Evolutionary conservation across 2,329 filamentous ascomycete genomes (phyloP).

Genomic region (Septoria petroselini): DNA sequence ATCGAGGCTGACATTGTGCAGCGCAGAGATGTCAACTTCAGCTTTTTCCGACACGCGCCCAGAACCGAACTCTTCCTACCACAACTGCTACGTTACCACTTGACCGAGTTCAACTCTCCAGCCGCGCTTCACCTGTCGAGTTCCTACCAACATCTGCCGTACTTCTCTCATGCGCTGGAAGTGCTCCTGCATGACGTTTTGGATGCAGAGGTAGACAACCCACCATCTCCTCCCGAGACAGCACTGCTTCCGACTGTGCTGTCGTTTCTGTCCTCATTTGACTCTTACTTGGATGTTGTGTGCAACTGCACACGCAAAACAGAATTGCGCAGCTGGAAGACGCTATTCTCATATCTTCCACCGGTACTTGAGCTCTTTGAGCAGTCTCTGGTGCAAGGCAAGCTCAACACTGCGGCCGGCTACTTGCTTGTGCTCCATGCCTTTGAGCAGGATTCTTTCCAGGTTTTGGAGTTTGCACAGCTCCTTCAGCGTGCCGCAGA

Average conservation of each 20-base stretch:
- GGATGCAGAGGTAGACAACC: constrained; percentile 86
- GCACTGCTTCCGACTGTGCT: constrained; percentile 52
- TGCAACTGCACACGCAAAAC: constrained; percentile 97
- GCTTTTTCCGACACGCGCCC: constrained; percentile 82
- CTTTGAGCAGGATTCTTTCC: constrained; percentile 50
- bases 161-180: constrained; percentile 90
- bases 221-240: constrained; percentile 44
- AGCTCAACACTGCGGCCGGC: constrained; percentile 89
- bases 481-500: constrained; percentile 76
- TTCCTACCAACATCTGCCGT: constrained; percentile 81
- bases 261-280: constrained; percentile 56
- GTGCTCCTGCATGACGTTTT: constrained; percentile 88
- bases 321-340: constrained; percentile 90
- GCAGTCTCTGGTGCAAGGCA: constrained; percentile 78
- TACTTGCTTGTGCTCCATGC: constrained; percentile 95
- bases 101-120: constrained; percentile 71
- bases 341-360: constrained; percentile 85
- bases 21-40: constrained; percentile 84
- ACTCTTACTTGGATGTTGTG: constrained; percentile 88
- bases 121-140: constrained; percentile 79
- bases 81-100: constrained; percentile 75
- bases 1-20: constrained; percentile 93
- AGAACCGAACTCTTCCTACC: constrained; percentile 93
- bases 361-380: constrained; percentile 91
- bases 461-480: constrained; percentile 69